These are phyloP conservation scores for Trypanosoma caninum DNA, from an alignment of 208 protist species.

Conservation along the genomic window DNA sequence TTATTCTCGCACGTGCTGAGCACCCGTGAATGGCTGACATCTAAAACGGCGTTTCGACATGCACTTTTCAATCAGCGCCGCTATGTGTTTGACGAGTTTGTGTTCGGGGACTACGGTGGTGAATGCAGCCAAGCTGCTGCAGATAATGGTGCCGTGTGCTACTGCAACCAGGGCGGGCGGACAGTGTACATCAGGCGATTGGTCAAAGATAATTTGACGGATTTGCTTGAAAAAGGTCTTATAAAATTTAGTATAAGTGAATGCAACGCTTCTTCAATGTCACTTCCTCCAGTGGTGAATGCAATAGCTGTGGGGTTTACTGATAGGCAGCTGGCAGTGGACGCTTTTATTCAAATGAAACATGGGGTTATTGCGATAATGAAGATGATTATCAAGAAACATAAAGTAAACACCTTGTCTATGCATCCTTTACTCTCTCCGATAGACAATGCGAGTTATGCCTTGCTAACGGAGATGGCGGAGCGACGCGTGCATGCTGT, in stretches of 20 bases:
- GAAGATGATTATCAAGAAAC: background rate
- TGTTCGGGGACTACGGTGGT: slow-evolving; percentile 29
- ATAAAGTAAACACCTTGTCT: background rate
- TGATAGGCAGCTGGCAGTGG: background rate
- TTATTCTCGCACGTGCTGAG: background rate
- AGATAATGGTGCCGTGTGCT: slow-evolving; percentile 1
- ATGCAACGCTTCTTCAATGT: background rate
- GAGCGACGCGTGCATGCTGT: background rate
- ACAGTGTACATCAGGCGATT: slow-evolving; percentile 15
- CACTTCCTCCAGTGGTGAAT: background rate
- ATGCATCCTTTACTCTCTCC: background rate
- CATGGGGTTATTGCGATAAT: background rate
- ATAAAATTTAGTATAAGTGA: background rate
- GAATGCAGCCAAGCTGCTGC: background rate
- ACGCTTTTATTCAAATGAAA: too few relatives aligned
- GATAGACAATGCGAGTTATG: background rate
- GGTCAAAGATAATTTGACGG: background rate
- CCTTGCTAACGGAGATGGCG: background rate
- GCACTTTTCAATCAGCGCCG: slow-evolving; percentile 25
- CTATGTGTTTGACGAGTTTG: slow-evolving; percentile 22
- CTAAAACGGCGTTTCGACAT: slow-evolving; percentile 5
- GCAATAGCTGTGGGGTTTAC: background rate
- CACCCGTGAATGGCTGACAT: slow-evolving; percentile 1
- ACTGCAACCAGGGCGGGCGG: slow-evolving; percentile 19
- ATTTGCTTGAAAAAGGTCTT: background rate